Percentiles rank a stretch among this genome's conserved stretches.
These are phyloP conservation scores for Recurvomyces mirabilis DNA, from an alignment of 495 filamentous ascomycete genomes.

Conservation along the genomic window DNA sequence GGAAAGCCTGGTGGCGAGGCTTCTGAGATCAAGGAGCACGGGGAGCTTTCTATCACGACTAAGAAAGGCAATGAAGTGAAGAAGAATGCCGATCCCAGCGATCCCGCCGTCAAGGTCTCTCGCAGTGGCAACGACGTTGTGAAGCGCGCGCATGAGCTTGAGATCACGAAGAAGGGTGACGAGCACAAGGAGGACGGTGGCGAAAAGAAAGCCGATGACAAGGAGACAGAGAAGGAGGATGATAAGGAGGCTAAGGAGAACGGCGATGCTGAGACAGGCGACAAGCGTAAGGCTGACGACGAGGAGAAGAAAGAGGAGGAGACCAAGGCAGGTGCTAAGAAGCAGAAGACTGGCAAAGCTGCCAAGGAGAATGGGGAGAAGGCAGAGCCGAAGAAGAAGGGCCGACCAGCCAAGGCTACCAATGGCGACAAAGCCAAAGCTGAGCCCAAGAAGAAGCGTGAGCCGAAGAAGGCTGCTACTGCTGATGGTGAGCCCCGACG, in stretches of 20 bases:
- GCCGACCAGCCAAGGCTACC: slow-evolving; percentile 34
- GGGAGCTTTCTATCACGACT: slow-evolving; percentile 45
- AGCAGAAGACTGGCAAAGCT: slow-evolving; percentile 32
- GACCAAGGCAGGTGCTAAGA: slow-evolving; percentile 20
- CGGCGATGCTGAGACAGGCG: slow-evolving; percentile 29
- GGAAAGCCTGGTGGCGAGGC: slow-evolving; percentile 44
- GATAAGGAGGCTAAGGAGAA: slow-evolving; percentile 24
- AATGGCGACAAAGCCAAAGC: slow-evolving; percentile 19
- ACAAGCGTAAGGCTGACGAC: slow-evolving; percentile 32
- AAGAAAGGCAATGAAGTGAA: slow-evolving; percentile 51
- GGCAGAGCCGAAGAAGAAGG: slow-evolving; percentile 31
- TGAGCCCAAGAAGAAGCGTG: slow-evolving; percentile 26
- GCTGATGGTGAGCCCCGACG: slow-evolving; percentile 30
- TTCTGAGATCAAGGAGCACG: slow-evolving; percentile 46
- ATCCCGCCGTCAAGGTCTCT: slow-evolving; percentile 47
- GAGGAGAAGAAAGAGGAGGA: slow-evolving; percentile 21
- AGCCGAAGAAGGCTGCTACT: slow-evolving; percentile 33
- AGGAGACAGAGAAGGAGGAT: slow-evolving; percentile 20
- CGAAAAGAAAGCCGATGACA: slow-evolving; percentile 16
- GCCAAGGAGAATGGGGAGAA: slow-evolving; percentile 20
- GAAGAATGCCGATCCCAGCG: slow-evolving; percentile 44
- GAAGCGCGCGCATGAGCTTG: slow-evolving; percentile 19
- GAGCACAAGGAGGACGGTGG: slow-evolving; percentile 27
- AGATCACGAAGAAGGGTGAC: slow-evolving; percentile 22
- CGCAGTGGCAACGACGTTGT: slow-evolving; percentile 46